A percentile compares a stretch with the other conserved stretches of the same genome.
Conservation (phyloP, 805 yeast species). For the Kregervanrija fluxuum region DNA sequence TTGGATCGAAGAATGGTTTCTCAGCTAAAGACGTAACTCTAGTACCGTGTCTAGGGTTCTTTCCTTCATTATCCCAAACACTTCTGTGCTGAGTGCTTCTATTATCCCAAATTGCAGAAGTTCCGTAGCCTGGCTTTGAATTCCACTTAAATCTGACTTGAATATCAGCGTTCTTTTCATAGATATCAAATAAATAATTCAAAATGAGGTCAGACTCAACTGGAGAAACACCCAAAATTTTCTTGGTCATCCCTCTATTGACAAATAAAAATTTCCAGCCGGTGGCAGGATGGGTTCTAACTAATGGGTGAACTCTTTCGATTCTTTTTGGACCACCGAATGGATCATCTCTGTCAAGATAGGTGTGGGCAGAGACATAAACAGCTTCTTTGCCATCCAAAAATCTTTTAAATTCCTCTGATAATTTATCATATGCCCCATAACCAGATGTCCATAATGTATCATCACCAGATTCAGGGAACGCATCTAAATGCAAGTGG, state of each 20-base stretch:
- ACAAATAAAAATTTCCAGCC: slow-evolving; percentile 54
- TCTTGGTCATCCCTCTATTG: slow-evolving; percentile 41
- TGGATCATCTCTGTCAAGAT: slow-evolving; percentile 35
- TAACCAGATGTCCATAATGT: slow-evolving; percentile 51
- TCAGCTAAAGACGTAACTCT: slow-evolving; percentile 51
- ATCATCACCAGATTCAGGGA: slow-evolving; percentile 48
- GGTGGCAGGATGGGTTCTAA: slow-evolving; percentile 60
- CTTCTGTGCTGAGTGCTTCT: slow-evolving; percentile 39
- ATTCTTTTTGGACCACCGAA: slow-evolving; percentile 38
- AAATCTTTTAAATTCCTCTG: slow-evolving; percentile 42
- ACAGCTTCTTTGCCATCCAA: slow-evolving; percentile 46
- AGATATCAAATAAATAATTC: slow-evolving; percentile 37
- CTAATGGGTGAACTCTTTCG: slow-evolving; percentile 52
- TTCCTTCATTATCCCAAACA: slow-evolving; percentile 35
- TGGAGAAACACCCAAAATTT: slow-evolving; percentile 46
- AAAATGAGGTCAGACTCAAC: slow-evolving; percentile 44
- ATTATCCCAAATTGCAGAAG: slow-evolving; percentile 46
- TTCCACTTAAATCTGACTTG: slow-evolving; percentile 50
- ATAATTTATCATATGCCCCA: slow-evolving; percentile 48
- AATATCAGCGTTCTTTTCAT: slow-evolving; percentile 46
- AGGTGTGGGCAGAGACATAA: slow-evolving; percentile 33
- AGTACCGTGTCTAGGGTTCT: slow-evolving; percentile 42
- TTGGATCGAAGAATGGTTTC: slow-evolving; percentile 42
- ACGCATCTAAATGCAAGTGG: slow-evolving; percentile 44
- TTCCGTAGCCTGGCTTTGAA: slow-evolving; percentile 32